Base-by-base conservation (phyloP, 805 yeast species). In the Yarrowia hollandica region DNA sequence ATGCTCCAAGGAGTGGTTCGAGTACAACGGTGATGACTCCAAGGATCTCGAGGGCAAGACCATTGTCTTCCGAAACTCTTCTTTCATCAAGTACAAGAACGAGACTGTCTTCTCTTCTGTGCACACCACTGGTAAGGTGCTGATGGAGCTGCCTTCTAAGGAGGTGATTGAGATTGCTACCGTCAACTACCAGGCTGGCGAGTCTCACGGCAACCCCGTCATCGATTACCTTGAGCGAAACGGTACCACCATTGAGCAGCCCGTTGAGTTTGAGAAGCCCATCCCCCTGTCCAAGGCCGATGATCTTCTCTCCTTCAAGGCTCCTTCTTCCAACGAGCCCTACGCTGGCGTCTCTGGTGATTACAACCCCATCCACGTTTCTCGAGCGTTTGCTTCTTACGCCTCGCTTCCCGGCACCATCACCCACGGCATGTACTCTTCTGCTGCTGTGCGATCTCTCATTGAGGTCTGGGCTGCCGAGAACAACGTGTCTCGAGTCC, bases 391-490 rank as follows among this genome's bases (percentile, higher is more conserved):
- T 75, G 91, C 99, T 60, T 80, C 84, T 63, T 94, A 94, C 72
- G 98, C 96, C 42, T 84, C 84, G 69, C 80, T 94, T 70, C 97
- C 97, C 61, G 99, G 99, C 66, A 94, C 98, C 34, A 94, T 94
- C 69, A 94, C 99, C 33, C 99, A 95, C 71, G 99, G 99, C 72
- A 95, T 94, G 99, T 95, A 83, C 81, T 88, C 97, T 18, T 88
- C 96, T 71, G 99, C 97, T 63, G 82, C 96, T 63, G 92, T 91
- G 66, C 86, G 99, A 79, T 83, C 95, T 30, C 81, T 90, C 71
- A 97, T 94, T 66, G 99, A 94, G 78, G 88, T 89, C 74, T 91
- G 96, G 90, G 99, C 99, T 64, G 99, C 99, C 64, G 91, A 90
- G 74, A 90, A 94, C 74, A 91, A 89, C 67, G 94, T 97, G 61